Percentiles rank a stretch among this genome's conserved stretches.
Evolutionary conservation across 2,329 filamentous ascomycete genomes (phyloP).

Genomic region (Cryphonectria radicalis): DNA sequence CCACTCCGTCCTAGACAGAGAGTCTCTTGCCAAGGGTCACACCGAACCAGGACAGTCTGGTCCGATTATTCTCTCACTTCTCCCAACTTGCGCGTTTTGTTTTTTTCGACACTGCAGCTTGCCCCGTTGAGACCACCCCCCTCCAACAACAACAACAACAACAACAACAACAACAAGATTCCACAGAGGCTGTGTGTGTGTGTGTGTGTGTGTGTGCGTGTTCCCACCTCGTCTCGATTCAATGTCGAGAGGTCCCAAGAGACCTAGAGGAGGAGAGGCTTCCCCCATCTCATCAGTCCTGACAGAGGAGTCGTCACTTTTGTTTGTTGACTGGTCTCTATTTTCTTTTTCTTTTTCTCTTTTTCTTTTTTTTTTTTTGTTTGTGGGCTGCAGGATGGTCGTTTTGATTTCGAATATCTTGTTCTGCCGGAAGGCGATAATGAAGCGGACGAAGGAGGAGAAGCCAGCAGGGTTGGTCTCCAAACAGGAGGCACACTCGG

Average conservation of each 20-base stretch:
- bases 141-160: background rate
- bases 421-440: background rate
- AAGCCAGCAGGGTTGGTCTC: background rate
- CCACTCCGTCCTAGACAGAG: background rate
- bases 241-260: background rate
- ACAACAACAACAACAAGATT: background rate
- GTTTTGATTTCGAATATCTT: constrained; percentile 20
- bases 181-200: background rate
- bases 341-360: background rate
- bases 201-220: too few species aligned
- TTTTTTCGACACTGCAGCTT: background rate
- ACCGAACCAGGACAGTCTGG: background rate
- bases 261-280: background rate
- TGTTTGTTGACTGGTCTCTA: background rate
- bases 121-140: background rate
- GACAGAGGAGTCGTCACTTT: background rate
- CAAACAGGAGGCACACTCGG: background rate
- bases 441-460: background rate
- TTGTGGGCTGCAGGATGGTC: constrained; percentile 11
- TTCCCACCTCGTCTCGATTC: background rate
- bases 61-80: background rate
- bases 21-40: background rate
- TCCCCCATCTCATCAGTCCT: background rate
- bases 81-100: background rate
- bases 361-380: background rate